Conservation (phyloP, 2,329 filamentous ascomycete genomes). For the Cladosporium austrohemisphaericum region DNA sequence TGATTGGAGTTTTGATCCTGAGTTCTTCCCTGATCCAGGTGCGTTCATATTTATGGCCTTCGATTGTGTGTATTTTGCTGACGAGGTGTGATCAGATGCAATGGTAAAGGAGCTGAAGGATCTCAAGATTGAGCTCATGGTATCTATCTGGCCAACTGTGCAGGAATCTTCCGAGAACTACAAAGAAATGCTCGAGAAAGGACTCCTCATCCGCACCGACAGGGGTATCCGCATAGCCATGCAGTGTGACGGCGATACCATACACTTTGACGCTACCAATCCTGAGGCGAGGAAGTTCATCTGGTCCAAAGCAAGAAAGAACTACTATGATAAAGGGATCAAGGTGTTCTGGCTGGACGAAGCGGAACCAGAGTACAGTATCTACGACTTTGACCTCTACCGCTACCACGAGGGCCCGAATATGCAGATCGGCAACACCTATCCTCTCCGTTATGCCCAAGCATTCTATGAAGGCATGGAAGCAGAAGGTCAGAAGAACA, state of each 20-base stretch:
- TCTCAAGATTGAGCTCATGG: conserved; percentile 62
- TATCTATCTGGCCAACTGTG: conserved; percentile 67
- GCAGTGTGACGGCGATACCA: conserved; percentile 56
- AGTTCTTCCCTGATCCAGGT: conserved; percentile 55
- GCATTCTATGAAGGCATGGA: conserved; percentile 59
- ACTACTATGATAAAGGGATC: conserved; percentile 62
- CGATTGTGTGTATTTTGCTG: background rate
- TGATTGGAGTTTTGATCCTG: conserved; percentile 63
- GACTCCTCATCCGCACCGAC: conserved; percentile 58
- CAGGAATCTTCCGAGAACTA: conserved; percentile 58
- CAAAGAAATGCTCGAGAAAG: conserved; percentile 58
- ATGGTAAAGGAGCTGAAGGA: conserved; percentile 61
- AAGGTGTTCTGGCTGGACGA: conserved; percentile 67
- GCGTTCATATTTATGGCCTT: background rate
- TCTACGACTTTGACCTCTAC: conserved; percentile 65
- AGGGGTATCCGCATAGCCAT: conserved; percentile 57
- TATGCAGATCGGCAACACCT: conserved; percentile 57
- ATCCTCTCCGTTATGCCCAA: conserved; percentile 55
- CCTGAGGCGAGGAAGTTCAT: conserved; percentile 56
- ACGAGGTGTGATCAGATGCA: conserved; percentile 39
- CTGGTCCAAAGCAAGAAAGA: conserved; percentile 56
- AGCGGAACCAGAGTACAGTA: conserved; percentile 62
- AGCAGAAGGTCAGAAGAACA: conserved; percentile 50
- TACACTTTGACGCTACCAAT: conserved; percentile 63
- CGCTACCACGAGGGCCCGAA: conserved; percentile 56